A percentile compares a stretch with the other conserved stretches of the same genome.
These are phyloP conservation scores for Typha latifolia DNA, from an alignment of 176 grass and related monocot species.

Conservation along the genomic window DNA sequence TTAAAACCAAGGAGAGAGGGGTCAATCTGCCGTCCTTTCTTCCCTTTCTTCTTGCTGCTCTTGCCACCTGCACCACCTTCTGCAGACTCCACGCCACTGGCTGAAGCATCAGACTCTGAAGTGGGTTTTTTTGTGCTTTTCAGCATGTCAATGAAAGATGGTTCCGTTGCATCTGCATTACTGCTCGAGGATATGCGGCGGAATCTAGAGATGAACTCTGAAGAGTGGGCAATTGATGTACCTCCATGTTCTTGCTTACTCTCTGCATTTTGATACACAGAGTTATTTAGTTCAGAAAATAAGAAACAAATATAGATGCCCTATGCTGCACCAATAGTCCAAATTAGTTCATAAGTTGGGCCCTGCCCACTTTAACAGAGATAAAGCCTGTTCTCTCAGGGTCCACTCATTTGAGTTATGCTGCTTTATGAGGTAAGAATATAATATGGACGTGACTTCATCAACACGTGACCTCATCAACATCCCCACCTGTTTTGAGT, in stretches of 20 bases:
- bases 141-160: conserved; percentile 82
- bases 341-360: neutral
- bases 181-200: conserved; percentile 2
- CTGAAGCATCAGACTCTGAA: conserved; percentile 11
- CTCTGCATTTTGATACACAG: neutral
- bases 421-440: too few species aligned
- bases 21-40: conserved; percentile 97
- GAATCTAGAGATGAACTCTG: neutral
- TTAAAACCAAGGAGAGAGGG: conserved; percentile 97
- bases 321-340: too few species aligned
- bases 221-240: neutral
- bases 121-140: conserved; percentile 87
- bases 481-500: too few species aligned
- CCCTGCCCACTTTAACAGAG: neutral
- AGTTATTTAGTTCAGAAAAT: neutral
- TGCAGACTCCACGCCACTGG: conserved; percentile 26
- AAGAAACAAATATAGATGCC: neutral
- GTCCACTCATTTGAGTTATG: too few species aligned
- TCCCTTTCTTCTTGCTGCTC: conserved; percentile 68
- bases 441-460: too few species aligned
- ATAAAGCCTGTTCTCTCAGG: too few species aligned
- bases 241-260: neutral
- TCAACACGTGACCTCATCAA: too few species aligned
- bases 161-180: conserved; percentile 51
- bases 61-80: conserved; percentile 53